phyloP scores from a whole-genome alignment of 352 stramenopile genomes.

The Pythium myriotylum region DNA sequence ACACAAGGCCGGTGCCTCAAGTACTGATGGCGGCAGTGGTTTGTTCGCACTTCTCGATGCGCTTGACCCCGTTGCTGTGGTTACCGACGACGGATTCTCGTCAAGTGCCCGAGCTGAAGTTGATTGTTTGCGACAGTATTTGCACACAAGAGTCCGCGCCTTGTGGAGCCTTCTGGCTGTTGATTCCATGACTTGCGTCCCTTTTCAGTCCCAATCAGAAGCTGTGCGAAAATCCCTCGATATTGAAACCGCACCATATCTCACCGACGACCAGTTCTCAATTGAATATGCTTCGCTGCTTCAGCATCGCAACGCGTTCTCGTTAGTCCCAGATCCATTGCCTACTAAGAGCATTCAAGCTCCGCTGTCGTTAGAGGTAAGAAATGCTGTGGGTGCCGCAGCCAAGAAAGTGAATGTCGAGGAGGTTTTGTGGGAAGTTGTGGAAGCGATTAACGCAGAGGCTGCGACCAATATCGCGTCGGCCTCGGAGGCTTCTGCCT shows the following conservation, averaged over 20 bases:
- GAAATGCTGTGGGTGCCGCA: background rate
- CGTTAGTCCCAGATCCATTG: background rate
- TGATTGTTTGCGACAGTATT: slow-evolving; percentile 18
- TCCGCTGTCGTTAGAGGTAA: background rate
- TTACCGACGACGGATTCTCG: slow-evolving; percentile 30
- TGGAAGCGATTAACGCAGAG: slow-evolving; percentile 22
- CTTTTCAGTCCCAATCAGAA: slow-evolving; percentile 44
- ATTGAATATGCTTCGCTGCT: slow-evolving; percentile 7
- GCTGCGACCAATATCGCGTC: slow-evolving; percentile 29
- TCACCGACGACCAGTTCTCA: slow-evolving; percentile 23
- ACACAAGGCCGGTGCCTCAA: slow-evolving; percentile 8
- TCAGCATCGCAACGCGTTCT: slow-evolving; percentile 2
- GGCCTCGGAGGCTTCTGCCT: slow-evolving; percentile 50
- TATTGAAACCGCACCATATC: slow-evolving; percentile 15
- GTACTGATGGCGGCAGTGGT: slow-evolving; percentile 16
- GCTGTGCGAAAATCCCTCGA: slow-evolving; percentile 43
- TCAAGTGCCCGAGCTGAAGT: slow-evolving; percentile 16
- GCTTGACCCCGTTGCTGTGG: slow-evolving; percentile 12
- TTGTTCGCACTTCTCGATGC: slow-evolving; percentile 17
- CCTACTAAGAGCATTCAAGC: background rate
- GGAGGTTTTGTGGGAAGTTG: slow-evolving; percentile 19
- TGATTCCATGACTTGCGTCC: slow-evolving; percentile 56
- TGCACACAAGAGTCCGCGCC: slow-evolving; percentile 36
- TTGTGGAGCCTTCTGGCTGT: slow-evolving; percentile 61
- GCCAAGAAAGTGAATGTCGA: slow-evolving; percentile 11